Evolutionary conservation across 352 stramenopile genomes (phyloP), one percentile per base, ranked within the genome.

Genomic region (Pythium grandisporangium): DNA sequence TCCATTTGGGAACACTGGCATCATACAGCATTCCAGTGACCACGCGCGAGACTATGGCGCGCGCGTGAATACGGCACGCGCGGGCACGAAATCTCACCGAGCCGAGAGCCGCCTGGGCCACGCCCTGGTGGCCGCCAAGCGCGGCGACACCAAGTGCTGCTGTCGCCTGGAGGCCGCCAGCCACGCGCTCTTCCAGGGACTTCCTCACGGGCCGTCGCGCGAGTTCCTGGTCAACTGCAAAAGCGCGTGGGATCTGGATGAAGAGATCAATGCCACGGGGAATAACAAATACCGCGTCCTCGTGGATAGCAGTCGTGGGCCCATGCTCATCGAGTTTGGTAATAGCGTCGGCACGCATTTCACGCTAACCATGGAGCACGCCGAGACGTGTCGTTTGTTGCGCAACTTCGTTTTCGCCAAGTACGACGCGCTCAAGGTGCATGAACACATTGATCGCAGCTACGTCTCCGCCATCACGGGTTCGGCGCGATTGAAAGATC

Each of bases 311-410:
- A 69, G 40, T 45, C 69, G 76, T 0, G 79, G 79, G 0, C 79
- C 79, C 0, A 74, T 90, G 67, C 36, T 92, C n/a, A 43, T 89
- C 5, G 79, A 89, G 45, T 92, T 89, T 58, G 72, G 79, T 52
- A 89, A 92, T 48, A 75, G 70, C 40, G 43, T 88, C 0, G 77
- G 79, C 7, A 50, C 60, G 0, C 79, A 92, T 60, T 92, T 92
- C 36, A 37, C 53, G 32, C 45, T 90, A 16, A 40, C 42, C 6
- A 51, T 38, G 5, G 72, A 83, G 37, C 85, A 92, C 36, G 62
- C 69, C 0, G 70, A 74, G 48, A 72, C 58, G 6, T 33, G 59
- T 3, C 48, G 55, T 27, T 37, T 86, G 19, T 20, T 91, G 37
- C 53, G 53, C 2, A 84, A 83, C 48, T 91, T 78, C 37, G 53